These are phyloP conservation scores for Tetrahymena malaccensis DNA, from an alignment of 73 alveolate genomes.

Conservation along the genomic window DNA sequence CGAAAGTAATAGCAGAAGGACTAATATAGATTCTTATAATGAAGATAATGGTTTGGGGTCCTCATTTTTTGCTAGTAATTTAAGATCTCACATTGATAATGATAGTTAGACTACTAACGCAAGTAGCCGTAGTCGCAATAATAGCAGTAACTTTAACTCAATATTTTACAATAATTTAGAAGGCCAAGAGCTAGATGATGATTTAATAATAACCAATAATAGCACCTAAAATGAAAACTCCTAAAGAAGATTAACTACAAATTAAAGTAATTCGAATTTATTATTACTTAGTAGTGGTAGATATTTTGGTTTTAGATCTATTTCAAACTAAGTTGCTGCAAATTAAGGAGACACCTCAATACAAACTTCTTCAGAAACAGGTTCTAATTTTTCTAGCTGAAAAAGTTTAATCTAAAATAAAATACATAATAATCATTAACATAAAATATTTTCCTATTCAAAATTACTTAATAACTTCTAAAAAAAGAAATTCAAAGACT, in stretches of 20 bases:
- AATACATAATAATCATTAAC: background rate
- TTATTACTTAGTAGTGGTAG: background rate
- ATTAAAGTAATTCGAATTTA: background rate
- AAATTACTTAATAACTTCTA: too few species aligned
- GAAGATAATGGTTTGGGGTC: background rate
- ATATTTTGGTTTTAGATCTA: background rate
- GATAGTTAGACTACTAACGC: background rate
- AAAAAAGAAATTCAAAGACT: too few species aligned
- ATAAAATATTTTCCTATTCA: too few species aligned
- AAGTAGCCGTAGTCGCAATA: background rate
- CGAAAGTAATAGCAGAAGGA: background rate
- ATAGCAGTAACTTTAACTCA: background rate
- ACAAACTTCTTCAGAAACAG: background rate
- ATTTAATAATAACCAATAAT: background rate
- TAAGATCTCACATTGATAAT: background rate
- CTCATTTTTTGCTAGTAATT: background rate
- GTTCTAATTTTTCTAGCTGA: background rate
- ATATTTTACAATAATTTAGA: background rate
- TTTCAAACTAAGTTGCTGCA: background rate
- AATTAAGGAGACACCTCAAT: background rate
- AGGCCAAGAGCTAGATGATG: background rate
- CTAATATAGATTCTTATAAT: background rate
- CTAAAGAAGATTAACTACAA: background rate
- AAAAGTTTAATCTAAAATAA: background rate
- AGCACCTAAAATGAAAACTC: background rate